Conservation (phyloP, 2,329 filamentous ascomycete species). For the Pestalotiopsis fici region DNA sequence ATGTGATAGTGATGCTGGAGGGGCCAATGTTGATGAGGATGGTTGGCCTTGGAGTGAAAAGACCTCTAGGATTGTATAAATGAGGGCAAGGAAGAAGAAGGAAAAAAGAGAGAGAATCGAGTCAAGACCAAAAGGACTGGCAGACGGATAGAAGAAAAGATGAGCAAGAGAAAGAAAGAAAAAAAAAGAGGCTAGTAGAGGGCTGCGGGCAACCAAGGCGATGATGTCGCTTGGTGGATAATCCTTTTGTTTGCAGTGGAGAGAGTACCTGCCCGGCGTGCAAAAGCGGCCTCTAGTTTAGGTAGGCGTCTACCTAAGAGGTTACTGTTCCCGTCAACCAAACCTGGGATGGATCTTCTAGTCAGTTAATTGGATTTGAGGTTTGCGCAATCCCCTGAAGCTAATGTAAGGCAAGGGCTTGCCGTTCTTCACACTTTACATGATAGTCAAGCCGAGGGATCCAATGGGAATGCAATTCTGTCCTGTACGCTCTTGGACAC, state of each 20-base stretch:
- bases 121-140: not conserved
- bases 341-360: not conserved
- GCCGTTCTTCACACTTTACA: not conserved
- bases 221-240: conserved; percentile 2
- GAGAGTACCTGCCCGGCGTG: not conserved
- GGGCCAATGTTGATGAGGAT: not conserved
- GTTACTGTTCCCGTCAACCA: not conserved
- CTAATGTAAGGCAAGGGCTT: not conserved
- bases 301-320: not conserved
- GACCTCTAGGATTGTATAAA: not conserved
- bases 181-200: not conserved
- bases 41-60: not conserved
- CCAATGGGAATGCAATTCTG: not conserved
- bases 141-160: not conserved
- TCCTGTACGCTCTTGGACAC: no score
- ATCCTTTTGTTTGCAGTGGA: not conserved
- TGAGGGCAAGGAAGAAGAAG: no score
- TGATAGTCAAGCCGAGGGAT: not conserved
- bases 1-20: not conserved
- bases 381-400: conserved; percentile 7
- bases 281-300: conserved; percentile 2
- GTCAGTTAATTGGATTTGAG: not conserved
- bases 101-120: not conserved
- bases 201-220: not conserved
- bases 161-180: not conserved